phyloP scores from a whole-genome alignment of 2,329 filamentous ascomycete genomes.

The Hypoxylon sp. region DNA sequence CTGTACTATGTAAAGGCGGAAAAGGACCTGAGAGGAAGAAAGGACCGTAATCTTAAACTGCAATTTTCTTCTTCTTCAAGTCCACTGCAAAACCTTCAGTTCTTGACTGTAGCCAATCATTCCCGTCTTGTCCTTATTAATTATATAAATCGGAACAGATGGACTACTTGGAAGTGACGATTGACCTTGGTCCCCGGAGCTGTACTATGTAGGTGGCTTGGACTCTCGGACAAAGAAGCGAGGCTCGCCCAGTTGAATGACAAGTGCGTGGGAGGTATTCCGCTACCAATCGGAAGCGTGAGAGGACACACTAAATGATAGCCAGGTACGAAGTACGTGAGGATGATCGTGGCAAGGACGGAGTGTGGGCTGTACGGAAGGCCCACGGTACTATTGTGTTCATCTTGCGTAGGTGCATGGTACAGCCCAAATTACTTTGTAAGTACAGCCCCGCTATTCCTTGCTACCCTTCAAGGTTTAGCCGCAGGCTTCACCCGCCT shows the following conservation, averaged over 20 bases:
- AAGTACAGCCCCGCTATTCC: slow-evolving; percentile 34
- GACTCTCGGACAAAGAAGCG: slow-evolving; percentile 38
- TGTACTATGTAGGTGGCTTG: slow-evolving; percentile 34
- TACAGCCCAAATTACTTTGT: slow-evolving; percentile 39
- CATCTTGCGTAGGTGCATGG: slow-evolving; percentile 8
- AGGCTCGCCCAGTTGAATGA: slow-evolving; percentile 25
- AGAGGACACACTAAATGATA: not conserved
- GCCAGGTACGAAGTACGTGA: not conserved
- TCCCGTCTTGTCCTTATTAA: slow-evolving; percentile 5
- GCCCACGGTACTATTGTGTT: not conserved
- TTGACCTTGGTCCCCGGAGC: slow-evolving; percentile 8
- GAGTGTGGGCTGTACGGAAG: not conserved
- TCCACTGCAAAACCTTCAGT: slow-evolving; percentile 18
- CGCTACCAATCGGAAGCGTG: not conserved
- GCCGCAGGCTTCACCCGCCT: slow-evolving; percentile 13
- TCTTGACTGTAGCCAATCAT: slow-evolving; percentile 26
- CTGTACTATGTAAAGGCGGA: not conserved
- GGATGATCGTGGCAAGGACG: not conserved
- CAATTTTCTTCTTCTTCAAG: slow-evolving; percentile 29
- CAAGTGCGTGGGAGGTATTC: slow-evolving; percentile 6
- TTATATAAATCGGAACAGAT: not conserved
- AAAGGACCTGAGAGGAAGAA: slow-evolving; percentile 8
- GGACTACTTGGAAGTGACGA: slow-evolving; percentile 12
- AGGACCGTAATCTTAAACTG: slow-evolving; percentile 3
- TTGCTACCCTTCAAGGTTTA: slow-evolving; percentile 24